Base-by-base conservation (phyloP, 1,139 yeast genomes). In the Kluyveromyces sp. region DNA sequence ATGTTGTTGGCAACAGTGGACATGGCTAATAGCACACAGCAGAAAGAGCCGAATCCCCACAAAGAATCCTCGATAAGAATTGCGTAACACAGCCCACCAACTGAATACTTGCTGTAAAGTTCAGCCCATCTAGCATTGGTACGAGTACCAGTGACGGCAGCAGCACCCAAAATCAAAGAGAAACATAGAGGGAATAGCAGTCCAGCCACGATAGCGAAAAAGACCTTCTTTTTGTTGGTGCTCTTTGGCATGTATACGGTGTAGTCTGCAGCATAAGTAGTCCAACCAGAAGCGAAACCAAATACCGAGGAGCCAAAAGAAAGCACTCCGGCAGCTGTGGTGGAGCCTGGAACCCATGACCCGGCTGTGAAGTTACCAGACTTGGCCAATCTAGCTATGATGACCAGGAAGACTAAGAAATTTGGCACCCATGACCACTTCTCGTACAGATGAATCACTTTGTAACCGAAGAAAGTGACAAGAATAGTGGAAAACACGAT, bases 261-360 rank as follows among this genome's bases (percentile, higher is more conserved):
- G 67, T 88, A 89, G 68, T 88, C 96, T 35, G 95, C 79, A 38
- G 96, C 94, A 58, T 83, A 86, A 19, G 96, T 83, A 46, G 94
- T 78, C 96, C 96, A 88, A 50, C 96, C 96, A 45, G 95, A 78
- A 41, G 96, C 95, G 58, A 83, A 89, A 51, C 96, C 96, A 57
- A 75, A 89, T 51, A 85, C 67, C 40, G 95, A 70, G 61, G 88
- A 82, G 61, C 96, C 96, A 56, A 84, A 87, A 33, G 94, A 80
- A 46, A 89, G 71, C 28, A 87, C 92, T 56, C 66, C 60, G 54
- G 89, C 96, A 37, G 94, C 94, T 43, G 80, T 74, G 36, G 75
- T 71, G 29, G 62, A 54, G 51, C 88, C 87, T 42, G 61, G 51
- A 18, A 50, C 46, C 60, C 65, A 60, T n/a, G 55, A 51, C 49